Base-by-base conservation (phyloP, 2,329 filamentous ascomycete genomes). In the Cordyceps cateniannulata region DNA sequence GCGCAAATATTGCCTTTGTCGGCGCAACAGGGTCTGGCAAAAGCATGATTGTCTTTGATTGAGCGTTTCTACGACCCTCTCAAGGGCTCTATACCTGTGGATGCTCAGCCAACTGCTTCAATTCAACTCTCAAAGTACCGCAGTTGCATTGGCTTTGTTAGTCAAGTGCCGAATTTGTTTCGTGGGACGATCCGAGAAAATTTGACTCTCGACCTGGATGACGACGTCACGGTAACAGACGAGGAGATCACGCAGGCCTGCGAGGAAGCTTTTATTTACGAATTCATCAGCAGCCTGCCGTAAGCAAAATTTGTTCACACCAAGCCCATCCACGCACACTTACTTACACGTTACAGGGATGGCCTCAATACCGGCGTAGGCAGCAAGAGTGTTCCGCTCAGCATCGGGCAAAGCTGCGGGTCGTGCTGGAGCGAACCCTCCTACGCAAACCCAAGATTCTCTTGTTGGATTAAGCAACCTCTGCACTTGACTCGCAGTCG, bases 391-490 rank as follows among this genome's bases (percentile, higher is more conserved):
- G 25, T 32, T 18, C 47, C 18, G 16, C 47, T 49, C 18, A 49
- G 47, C 25, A 32, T 29, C 3, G 47, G 47, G 16, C 47, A 49
- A 49, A 49, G 25, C 47, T 29, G 25, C 25, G 47, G n/a, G 9
- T 49, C 3, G 25, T 49, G 5, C 47, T 29, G 25, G 47, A 24
- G 5, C 24, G 47, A 2, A 48, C 47, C 5, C 24, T 49, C 3
- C 18, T 49, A 18, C 24, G 25, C 16, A 49, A 49, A 16, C 47
- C 47, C 14, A 49, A 7, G 5, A 75, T 90, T 1, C 70, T 90
- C 10, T 78, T 91, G 16, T 75, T 91, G 0, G 88, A 91, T 65
- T 87, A 90, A 73, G 84, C 85, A 2, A 90, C 87, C 0, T 84
- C 81, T 18, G 84, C 83, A 7, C 75, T 91, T 1, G 87, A 89